A percentile compares a stretch with the other conserved stretches of the same genome.
These are phyloP conservation scores for Nepenthes alata DNA, from an alignment of 179 eudicot species.

Conservation along the genomic window DNA sequence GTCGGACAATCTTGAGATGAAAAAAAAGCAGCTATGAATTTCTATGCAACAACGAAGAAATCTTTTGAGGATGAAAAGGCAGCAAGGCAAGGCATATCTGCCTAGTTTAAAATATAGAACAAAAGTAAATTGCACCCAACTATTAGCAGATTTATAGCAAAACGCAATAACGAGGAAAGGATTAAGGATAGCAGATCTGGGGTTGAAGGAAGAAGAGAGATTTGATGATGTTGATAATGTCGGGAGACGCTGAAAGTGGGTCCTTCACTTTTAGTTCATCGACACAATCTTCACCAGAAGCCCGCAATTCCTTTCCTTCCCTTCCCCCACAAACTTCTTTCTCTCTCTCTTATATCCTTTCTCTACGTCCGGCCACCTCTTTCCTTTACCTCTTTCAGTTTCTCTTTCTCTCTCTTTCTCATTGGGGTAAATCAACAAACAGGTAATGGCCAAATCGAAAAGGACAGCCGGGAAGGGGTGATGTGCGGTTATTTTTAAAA, in stretches of 20 bases:
- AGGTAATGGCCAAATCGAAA: constrained; percentile 13
- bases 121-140: constrained; percentile 33
- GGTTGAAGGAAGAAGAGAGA: constrained; percentile 1
- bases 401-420: constrained; percentile 7
- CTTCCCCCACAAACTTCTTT: no score
- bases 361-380: background rate
- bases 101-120: constrained; percentile 17
- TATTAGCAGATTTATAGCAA: background rate
- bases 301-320: constrained; percentile 1
- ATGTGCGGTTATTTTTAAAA: constrained; percentile 4
- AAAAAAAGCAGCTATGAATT: constrained; percentile 6
- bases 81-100: constrained; percentile 17
- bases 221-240: constrained; percentile 14
- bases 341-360: constrained; percentile 6
- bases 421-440: constrained; percentile 19
- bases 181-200: background rate
- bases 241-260: constrained; percentile 6
- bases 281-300: constrained; percentile 15
- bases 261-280: constrained; percentile 10
- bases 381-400: background rate
- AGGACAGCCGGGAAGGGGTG: background rate
- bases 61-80: constrained; percentile 13
- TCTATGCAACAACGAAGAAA: constrained; percentile 2
- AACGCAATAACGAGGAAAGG: background rate
- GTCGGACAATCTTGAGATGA: constrained; percentile 7